A percentile compares a stretch with the other conserved stretches of the same genome.
Evolutionary conservation across 2,329 filamentous ascomycete species (phyloP).

Genomic region (Claviceps quebecensis): DNA sequence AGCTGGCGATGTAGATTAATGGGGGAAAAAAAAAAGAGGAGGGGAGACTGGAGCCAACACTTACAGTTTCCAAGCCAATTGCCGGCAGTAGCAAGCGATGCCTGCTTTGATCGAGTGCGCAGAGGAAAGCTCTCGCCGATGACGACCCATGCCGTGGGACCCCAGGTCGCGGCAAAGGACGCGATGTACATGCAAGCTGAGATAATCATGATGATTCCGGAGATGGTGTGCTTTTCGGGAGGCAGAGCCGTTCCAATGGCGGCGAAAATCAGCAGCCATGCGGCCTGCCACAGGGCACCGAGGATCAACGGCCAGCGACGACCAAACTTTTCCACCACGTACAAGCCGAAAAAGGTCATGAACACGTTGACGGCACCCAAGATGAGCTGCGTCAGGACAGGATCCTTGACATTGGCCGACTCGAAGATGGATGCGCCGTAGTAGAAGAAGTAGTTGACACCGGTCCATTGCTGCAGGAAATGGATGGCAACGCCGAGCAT

Average conservation of each 20-base stretch:
- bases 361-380: conserved; percentile 53
- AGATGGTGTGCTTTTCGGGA: conserved; percentile 27
- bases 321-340: conserved; percentile 52
- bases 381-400: conserved; percentile 54
- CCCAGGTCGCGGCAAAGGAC: conserved; percentile 57
- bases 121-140: conserved; percentile 52
- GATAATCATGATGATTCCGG: conserved; percentile 56
- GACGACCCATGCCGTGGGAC: conserved; percentile 55
- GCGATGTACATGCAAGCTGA: conserved; percentile 63
- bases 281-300: conserved; percentile 53
- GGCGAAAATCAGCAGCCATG: conserved; percentile 52
- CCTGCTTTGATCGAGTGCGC: conserved; percentile 39
- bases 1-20: no score
- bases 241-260: conserved; percentile 35
- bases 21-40: no score
- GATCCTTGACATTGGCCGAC: conserved; percentile 51
- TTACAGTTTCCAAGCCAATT: conserved; percentile 48
- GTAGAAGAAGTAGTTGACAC: conserved; percentile 47
- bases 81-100: conserved; percentile 37
- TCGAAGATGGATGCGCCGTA: conserved; percentile 56
- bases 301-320: conserved; percentile 53
- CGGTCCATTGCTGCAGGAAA: conserved; percentile 55
- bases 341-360: conserved; percentile 53
- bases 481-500: conserved; percentile 49
- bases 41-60: neutral